phyloP scores from a whole-genome alignment of 2,329 filamentous ascomycete species.

The Clathrospora elynae region DNA sequence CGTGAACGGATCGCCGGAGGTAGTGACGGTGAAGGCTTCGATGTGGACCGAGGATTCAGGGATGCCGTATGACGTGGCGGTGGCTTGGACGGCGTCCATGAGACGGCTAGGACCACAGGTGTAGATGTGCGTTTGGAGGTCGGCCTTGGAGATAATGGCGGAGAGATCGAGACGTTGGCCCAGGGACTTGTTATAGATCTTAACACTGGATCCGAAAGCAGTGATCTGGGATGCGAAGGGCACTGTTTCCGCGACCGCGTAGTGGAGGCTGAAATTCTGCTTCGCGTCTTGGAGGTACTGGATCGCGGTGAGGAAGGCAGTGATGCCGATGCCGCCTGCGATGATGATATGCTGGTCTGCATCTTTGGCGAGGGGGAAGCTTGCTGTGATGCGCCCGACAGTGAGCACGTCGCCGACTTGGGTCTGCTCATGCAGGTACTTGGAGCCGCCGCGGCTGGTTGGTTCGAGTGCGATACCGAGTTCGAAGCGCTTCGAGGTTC shows the following conservation, averaged over 20 bases:
- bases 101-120: slow-evolving; percentile 65
- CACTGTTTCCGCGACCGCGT: slow-evolving; percentile 61
- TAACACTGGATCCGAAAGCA: slow-evolving; percentile 51
- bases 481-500: slow-evolving; percentile 57
- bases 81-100: slow-evolving; percentile 58
- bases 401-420: slow-evolving; percentile 58
- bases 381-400: slow-evolving; percentile 58
- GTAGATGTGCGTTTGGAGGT: slow-evolving; percentile 64
- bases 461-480: slow-evolving; percentile 64
- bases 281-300: slow-evolving; percentile 37
- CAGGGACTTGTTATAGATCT: slow-evolving; percentile 59
- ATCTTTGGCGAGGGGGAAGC: slow-evolving; percentile 53
- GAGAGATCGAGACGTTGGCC: slow-evolving; percentile 60
- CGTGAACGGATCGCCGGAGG: slow-evolving; percentile 64
- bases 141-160: slow-evolving; percentile 53
- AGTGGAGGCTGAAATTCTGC: slow-evolving; percentile 61
- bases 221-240: slow-evolving; percentile 60
- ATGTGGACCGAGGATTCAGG: slow-evolving; percentile 61
- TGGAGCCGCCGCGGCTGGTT: slow-evolving; percentile 64
- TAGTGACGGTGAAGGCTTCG: slow-evolving; percentile 62
- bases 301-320: slow-evolving; percentile 63
- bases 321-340: slow-evolving; percentile 68
- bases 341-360: slow-evolving; percentile 67
- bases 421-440: slow-evolving; percentile 60
- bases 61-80: slow-evolving; percentile 53